A percentile compares a stretch with the other conserved stretches of the same genome.
phyloP scores from a whole-genome alignment of 2,329 filamentous ascomycete genomes.

The Penicillium psychrosexuale region DNA sequence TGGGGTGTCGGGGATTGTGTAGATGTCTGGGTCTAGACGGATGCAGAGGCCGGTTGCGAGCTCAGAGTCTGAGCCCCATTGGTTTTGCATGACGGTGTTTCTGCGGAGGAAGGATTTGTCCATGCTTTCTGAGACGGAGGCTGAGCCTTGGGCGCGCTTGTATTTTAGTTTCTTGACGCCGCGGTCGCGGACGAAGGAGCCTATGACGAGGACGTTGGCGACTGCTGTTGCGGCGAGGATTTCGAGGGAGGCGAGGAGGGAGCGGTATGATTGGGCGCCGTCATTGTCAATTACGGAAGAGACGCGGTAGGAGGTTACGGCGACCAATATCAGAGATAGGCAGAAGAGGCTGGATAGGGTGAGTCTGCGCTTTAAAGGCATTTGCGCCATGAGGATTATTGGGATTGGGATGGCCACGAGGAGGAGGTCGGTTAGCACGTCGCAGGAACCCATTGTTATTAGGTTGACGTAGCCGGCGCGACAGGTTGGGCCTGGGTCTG shows the following conservation, averaged over 20 bases:
- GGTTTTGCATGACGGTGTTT: constrained; percentile 61
- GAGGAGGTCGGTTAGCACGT: constrained; percentile 83
- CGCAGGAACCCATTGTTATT: constrained; percentile 82
- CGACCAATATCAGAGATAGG: constrained; percentile 75
- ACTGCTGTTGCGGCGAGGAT: constrained; percentile 83
- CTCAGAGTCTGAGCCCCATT: constrained; percentile 90
- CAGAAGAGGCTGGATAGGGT: constrained; percentile 79
- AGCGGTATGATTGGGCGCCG: constrained; percentile 81
- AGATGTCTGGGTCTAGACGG: constrained; percentile 55
- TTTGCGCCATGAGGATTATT: constrained; percentile 75
- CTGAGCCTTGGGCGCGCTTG: constrained; percentile 46
- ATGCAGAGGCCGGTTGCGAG: constrained; percentile 77
- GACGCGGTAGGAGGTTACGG: constrained; percentile 76
- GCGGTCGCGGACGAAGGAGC: constrained; percentile 86
- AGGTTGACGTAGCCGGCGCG: constrained; percentile 84
- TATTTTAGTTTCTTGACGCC: constrained; percentile 88
- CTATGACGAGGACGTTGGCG: constrained; percentile 84
- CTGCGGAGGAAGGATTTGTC: constrained; percentile 39
- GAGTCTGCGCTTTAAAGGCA: constrained; percentile 72
- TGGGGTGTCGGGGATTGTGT: constrained; percentile 38
- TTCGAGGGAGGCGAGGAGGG: constrained; percentile 84
- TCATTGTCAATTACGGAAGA: constrained; percentile 67
- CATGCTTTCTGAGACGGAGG: constrained; percentile 50
- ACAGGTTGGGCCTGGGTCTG: constrained; percentile 81
- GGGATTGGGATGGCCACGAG: constrained; percentile 86